phyloP scores from a whole-genome alignment of 495 filamentous ascomycete genomes.

The Xylaria venustula region DNA sequence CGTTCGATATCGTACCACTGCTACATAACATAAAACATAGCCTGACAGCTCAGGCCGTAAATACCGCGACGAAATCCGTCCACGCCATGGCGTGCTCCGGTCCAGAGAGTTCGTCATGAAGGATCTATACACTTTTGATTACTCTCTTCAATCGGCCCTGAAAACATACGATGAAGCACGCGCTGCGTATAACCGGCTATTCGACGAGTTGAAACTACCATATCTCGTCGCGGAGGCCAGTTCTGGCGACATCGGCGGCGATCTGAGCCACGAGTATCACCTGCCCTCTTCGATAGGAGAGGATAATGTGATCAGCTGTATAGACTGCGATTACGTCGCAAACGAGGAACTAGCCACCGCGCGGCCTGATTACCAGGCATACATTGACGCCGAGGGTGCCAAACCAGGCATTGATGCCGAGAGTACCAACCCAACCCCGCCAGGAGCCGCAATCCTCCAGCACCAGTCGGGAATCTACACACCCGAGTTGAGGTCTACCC shows the following conservation, averaged over 20 bases:
- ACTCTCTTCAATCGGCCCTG: constrained; percentile 59
- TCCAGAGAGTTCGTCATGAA: constrained; percentile 97
- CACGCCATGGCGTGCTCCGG: constrained; percentile 84
- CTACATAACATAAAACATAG: background rate
- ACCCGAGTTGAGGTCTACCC: no score
- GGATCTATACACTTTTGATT: constrained; percentile 95
- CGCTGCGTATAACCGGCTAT: constrained; percentile 67
- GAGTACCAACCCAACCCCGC: constrained; percentile 21
- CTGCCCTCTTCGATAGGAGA: constrained; percentile 79
- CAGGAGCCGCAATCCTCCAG: no score
- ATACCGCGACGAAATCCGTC: constrained; percentile 88
- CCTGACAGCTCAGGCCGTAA: constrained; percentile 65
- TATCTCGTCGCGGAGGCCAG: constrained; percentile 84
- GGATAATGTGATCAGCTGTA: constrained; percentile 78
- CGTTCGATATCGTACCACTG: constrained; percentile 23
- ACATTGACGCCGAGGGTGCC: constrained; percentile 22
- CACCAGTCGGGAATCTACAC: no score
- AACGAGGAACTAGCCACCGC: constrained; percentile 77
- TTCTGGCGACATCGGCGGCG: constrained; percentile 94
- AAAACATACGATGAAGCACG: constrained; percentile 75
- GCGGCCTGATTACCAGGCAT: constrained; percentile 7
- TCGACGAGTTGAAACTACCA: constrained; percentile 79
- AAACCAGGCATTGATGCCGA: constrained; percentile 3
- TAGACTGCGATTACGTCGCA: constrained; percentile 68
- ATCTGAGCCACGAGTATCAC: constrained; percentile 92